Evolutionary conservation across 2,329 filamentous ascomycete species (phyloP), one percentile per base, ranked within the genome.

Genomic region (Dactylellina haptotyla): DNA sequence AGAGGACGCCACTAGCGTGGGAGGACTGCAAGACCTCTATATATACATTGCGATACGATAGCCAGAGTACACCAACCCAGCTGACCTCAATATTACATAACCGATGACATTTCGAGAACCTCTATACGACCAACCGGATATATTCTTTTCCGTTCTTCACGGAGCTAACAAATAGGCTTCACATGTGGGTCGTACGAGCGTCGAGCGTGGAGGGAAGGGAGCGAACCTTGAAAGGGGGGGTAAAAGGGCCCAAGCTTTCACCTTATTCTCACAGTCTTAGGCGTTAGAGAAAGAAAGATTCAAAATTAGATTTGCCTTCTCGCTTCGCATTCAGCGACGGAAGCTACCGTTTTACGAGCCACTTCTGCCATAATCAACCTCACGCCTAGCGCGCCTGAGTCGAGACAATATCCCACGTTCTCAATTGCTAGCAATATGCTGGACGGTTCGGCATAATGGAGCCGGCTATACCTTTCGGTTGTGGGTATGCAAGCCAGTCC

Each of bases 71-170:
- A 26, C 14, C 10, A n/a, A 9, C 20, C 10, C 20, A 46, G 4
- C 5, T 39, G n/a, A 34, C 12, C 25, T 37, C 43, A 43, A 18
- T 43, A 59, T 67, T 59, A 53, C 63, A 57, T 59, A 43, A 57
- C 2, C 28, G 12, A 14, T 34, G 39, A 48, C 32, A 41, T 2
- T 23, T 54, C 10, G 16, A 51, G 43, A 66, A 41, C 16, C 61
- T 48, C 43, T 58, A 46, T 58, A 58, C 30, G 18, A 37, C 30
- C 30, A 18, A 14, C 46, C 45, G 63, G 63, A 43, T 53, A 26
- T 30, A 51, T 30, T 41, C n/a, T n/a, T 20, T 16, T 30, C 45
- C 63, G 53, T 43, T 20, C 26, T 20, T 32, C 53, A 59, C 45
- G 53, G 45, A 58, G 48, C 54, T 59, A 59, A 39, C 2, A 12